phyloP scores from a whole-genome alignment of 2,329 filamentous ascomycete species.

The Fusarium robinianum region DNA sequence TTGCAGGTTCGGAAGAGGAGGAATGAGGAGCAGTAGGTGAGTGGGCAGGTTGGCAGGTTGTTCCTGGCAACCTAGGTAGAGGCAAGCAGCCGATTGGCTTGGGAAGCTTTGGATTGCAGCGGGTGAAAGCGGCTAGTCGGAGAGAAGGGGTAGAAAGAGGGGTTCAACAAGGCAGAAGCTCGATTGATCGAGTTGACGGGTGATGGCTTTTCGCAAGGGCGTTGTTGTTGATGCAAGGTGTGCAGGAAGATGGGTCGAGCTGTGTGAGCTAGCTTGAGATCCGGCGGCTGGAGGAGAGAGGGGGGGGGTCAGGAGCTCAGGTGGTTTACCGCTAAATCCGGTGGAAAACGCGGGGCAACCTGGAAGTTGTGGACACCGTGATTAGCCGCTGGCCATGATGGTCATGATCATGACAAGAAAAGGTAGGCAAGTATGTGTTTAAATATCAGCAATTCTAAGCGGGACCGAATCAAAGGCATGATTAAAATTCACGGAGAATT shows the following conservation, averaged over 20 bases:
- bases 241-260: conserved; percentile 27
- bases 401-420: conserved; percentile 23
- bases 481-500: too few relatives aligned
- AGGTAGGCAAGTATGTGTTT: not conserved
- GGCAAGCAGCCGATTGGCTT: conserved; percentile 30
- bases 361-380: conserved; percentile 13
- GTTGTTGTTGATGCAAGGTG: conserved; percentile 20
- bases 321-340: conserved; percentile 13
- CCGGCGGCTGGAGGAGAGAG: conserved; percentile 13
- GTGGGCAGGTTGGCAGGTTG: too few relatives aligned
- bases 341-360: conserved; percentile 34
- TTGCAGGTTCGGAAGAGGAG: conserved; percentile 23
- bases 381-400: conserved; percentile 8
- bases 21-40: too few relatives aligned
- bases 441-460: conserved; percentile 5
- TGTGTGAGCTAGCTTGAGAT: conserved; percentile 25
- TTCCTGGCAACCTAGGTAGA: conserved; percentile 8
- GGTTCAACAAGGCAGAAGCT: conserved; percentile 16
- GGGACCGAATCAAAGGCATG: not conserved
- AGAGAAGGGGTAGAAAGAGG: conserved; percentile 27
- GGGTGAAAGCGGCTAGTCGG: not conserved
- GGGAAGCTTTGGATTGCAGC: not conserved
- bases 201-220: conserved; percentile 18
- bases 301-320: too few relatives aligned
- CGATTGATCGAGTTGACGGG: conserved; percentile 18